These are phyloP conservation scores for Fusarium subglutinans DNA, from an alignment of 2,329 filamentous ascomycete genomes.

Conservation along the genomic window DNA sequence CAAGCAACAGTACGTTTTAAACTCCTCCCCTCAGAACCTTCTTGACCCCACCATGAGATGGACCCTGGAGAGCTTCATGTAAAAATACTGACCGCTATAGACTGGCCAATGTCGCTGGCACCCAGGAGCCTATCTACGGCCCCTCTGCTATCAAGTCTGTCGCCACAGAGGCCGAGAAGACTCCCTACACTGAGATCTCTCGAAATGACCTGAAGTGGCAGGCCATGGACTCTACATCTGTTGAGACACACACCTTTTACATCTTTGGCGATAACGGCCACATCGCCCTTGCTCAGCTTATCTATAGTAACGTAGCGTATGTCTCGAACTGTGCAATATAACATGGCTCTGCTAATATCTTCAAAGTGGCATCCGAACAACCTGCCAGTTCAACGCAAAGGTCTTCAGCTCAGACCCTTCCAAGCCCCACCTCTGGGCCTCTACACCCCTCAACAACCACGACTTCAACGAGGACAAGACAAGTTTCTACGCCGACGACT, in stretches of 20 bases:
- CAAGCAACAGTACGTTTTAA: slow-evolving; percentile 78
- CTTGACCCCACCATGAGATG: slow-evolving; percentile 19
- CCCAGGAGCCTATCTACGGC: slow-evolving; percentile 95
- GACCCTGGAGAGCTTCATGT: slow-evolving; percentile 4
- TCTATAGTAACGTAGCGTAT: slow-evolving; percentile 97
- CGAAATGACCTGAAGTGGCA: slow-evolving; percentile 86
- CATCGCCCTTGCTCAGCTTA: slow-evolving; percentile 84
- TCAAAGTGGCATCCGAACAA: slow-evolving; percentile 84
- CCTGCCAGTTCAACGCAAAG: slow-evolving; percentile 94
- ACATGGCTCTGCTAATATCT: slow-evolving; percentile 19
- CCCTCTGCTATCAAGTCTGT: slow-evolving; percentile 88
- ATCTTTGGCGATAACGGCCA: slow-evolving; percentile 81
- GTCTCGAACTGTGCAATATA: slow-evolving; percentile 41
- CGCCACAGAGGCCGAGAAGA: slow-evolving; percentile 79
- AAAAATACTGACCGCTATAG: slow-evolving; percentile 51
- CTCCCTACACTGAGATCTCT: slow-evolving; percentile 81
- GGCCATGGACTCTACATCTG: slow-evolving; percentile 82
- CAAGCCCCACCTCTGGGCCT: slow-evolving; percentile 83
- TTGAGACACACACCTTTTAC: slow-evolving; percentile 97
- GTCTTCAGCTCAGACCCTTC: slow-evolving; percentile 81
- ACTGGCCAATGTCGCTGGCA: slow-evolving; percentile 86
- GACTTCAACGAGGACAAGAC: slow-evolving; percentile 86
- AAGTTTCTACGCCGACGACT: slow-evolving; percentile 86
- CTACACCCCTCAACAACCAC: slow-evolving; percentile 79
- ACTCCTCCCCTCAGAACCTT: slow-evolving; percentile 4